These are phyloP conservation scores for Didymella keratinophila DNA, from an alignment of 2,329 filamentous ascomycete genomes.

Conservation along the genomic window DNA sequence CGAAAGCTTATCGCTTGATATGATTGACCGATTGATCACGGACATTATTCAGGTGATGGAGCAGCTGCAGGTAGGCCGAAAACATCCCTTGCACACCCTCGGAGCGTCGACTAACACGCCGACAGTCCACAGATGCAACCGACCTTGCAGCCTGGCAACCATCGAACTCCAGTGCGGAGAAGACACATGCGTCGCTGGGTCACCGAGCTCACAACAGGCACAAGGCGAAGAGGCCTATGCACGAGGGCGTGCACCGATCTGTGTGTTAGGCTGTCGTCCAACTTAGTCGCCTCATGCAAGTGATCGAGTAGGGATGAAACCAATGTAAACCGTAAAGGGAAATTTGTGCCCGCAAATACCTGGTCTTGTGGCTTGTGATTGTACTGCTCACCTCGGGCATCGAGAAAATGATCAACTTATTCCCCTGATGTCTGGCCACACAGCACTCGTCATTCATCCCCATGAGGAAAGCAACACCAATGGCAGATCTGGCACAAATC, in stretches of 20 bases:
- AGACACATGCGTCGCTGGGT: slow-evolving; percentile 44
- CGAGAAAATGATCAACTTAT: background rate
- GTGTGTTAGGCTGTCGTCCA: slow-evolving; percentile 53
- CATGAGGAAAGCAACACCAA: background rate
- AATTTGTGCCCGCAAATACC: background rate
- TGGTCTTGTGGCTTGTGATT: background rate
- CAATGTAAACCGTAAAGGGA: background rate
- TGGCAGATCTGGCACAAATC: slow-evolving; percentile 1
- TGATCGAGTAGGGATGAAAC: slow-evolving; percentile 4
- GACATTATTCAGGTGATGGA: slow-evolving; percentile 70
- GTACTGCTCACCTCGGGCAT: background rate
- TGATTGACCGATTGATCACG: slow-evolving; percentile 68
- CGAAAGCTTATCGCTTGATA: slow-evolving; percentile 72
- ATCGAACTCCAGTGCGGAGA: slow-evolving; percentile 51
- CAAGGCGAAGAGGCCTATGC: slow-evolving; percentile 56
- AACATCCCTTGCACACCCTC: background rate
- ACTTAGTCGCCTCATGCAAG: slow-evolving; percentile 3
- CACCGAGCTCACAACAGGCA: slow-evolving; percentile 54
- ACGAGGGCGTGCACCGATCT: slow-evolving; percentile 57
- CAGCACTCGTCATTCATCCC: slow-evolving; percentile 3
- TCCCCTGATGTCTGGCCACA: background rate
- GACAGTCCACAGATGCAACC: slow-evolving; percentile 54
- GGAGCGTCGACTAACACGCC: background rate
- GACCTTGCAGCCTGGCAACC: slow-evolving; percentile 62
- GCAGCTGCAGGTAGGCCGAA: slow-evolving; percentile 57